Base-by-base conservation (phyloP, 2,329 filamentous ascomycete species). In the Meredithiella fracta region DNA sequence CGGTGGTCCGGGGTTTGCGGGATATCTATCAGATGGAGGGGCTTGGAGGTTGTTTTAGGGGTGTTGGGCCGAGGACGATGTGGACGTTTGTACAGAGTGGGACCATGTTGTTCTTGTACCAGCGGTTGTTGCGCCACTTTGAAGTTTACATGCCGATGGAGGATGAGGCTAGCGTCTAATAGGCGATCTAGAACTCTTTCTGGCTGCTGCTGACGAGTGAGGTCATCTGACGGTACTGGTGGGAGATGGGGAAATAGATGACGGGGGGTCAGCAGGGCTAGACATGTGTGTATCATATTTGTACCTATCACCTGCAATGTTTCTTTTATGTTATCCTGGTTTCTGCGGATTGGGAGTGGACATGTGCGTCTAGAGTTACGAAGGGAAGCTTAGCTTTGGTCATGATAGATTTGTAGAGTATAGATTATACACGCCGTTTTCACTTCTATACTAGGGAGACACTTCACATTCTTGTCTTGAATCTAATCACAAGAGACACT, bases 51-150 rank as follows among this genome's bases (percentile, higher is more conserved):
- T 94, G 88, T 82, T 98, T 98, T 69, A 80, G 92, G 58, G 92
- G 92, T 25, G 91, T 98, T 1, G 91, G 91, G 0, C 92, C 92
- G 1, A 80, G 92, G 55, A 84, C 84, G 57, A 87, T 97, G 14
- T 98, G 92, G 92, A 98, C 92, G 22, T 95, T 91, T 64, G 87
- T 97, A 58, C 92, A 98, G 72, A 95, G 86, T 65, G 86, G 90
- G 44, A 94, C 88, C 61, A 97, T 97, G 91, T 74, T 97, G 66
- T 90, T 97, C 63, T 73, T 96, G 67, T 97, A 97, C 68, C 91
- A 97, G 71, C 85, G 83, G 59, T 73, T 97, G 56, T 70, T 97
- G 65, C 82, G 85, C 64, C 80, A 83, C 68, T 76, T 97, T 61
- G 85, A 90, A 57, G 62, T 68, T 42, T 70, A 70, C 65, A 63